Conservation (phyloP, 768 basidiomycete species). For the Leccinum sublutescens region DNA sequence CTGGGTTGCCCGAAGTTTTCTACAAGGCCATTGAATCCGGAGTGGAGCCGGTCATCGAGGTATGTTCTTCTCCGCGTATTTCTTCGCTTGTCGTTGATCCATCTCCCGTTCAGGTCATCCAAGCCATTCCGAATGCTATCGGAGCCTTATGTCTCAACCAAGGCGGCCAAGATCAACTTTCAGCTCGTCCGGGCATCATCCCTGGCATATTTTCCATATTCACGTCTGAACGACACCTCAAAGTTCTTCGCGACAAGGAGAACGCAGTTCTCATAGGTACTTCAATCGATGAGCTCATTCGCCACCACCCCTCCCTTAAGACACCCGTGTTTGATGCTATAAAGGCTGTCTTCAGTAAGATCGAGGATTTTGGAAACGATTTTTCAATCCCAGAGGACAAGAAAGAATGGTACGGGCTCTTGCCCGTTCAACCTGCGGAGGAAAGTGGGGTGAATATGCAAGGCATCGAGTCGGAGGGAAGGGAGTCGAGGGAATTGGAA, state of each 20-base stretch:
- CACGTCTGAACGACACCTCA: conserved; percentile 79
- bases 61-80: conserved; percentile 28
- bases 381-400: conserved; percentile 57
- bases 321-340: conserved; percentile 74
- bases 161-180: conserved; percentile 77
- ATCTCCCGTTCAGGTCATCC: conserved; percentile 61
- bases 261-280: conserved; percentile 87
- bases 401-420: conserved; percentile 64
- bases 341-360: conserved; percentile 63
- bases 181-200: conserved; percentile 76
- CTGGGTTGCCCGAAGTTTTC: conserved; percentile 83
- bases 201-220: conserved; percentile 83
- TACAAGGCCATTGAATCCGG: conserved; percentile 83
- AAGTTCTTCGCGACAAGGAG: conserved; percentile 88
- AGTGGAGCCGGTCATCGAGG: conserved; percentile 87
- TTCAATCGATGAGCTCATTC: conserved; percentile 90
- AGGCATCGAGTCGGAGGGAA: conserved; percentile 33
- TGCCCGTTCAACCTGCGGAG: conserved; percentile 29
- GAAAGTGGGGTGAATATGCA: conserved; percentile 48
- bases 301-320: conserved; percentile 92
- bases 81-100: neutral
- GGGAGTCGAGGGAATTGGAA: conserved; percentile 19
- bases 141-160: conserved; percentile 96
- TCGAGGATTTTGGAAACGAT: conserved; percentile 69
- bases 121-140: conserved; percentile 92